Conservation (phyloP, 176 grass and related monocot species). For the Eragrostis nindensis region DNA sequence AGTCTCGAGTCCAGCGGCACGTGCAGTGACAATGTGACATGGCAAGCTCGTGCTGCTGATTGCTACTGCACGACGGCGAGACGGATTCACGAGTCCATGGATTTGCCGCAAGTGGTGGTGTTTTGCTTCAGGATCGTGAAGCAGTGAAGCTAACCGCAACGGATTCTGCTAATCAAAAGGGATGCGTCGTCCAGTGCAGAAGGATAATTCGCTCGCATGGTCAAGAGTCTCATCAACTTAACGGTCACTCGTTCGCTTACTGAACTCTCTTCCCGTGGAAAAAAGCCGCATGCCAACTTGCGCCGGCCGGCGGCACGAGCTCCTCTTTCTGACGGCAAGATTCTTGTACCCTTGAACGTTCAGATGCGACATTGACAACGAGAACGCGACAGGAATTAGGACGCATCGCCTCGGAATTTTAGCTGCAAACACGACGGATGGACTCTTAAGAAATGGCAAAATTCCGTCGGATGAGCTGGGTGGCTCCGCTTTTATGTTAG, state of each 20-base stretch:
- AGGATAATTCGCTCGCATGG: not conserved
- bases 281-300: not conserved
- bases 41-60: not conserved
- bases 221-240: not conserved
- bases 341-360: not conserved
- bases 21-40: constrained; percentile 1
- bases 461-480: not conserved
- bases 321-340: not conserved
- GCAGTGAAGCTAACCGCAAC: not conserved
- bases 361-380: not conserved
- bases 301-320: not conserved
- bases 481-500: too few relatives aligned
- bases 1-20: not conserved
- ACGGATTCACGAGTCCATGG: not conserved
- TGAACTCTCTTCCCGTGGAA: not conserved
- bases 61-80: not conserved
- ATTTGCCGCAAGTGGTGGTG: not conserved
- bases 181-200: too few relatives aligned
- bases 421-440: not conserved
- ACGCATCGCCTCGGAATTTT: not conserved
- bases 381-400: not conserved
- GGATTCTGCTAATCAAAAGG: not conserved
- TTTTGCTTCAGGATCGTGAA: not conserved
- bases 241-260: not conserved
- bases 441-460: not conserved